phyloP scores from a whole-genome alignment of 805 yeast genomes.

The Starmerella riodocensis region DNA sequence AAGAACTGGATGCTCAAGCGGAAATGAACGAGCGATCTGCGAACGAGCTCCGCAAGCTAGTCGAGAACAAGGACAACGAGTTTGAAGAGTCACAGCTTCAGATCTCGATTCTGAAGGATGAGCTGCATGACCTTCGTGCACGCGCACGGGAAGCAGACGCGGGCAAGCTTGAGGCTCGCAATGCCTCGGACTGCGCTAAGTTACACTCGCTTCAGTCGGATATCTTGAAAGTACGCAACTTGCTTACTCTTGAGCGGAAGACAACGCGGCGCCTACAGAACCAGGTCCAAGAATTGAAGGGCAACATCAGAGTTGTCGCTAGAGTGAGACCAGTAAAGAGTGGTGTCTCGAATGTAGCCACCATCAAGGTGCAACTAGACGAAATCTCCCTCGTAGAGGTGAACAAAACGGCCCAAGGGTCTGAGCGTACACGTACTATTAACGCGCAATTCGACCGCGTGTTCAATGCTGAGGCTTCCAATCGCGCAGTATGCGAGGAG shows the following conservation, averaged over 20 bases:
- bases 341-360: slow-evolving; percentile 11
- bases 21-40: not conserved
- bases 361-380: slow-evolving; percentile 1
- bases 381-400: slow-evolving; percentile 3
- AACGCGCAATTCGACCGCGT: slow-evolving; percentile 55
- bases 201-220: not conserved
- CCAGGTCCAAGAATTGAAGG: slow-evolving; percentile 70
- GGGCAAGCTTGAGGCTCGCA: not conserved
- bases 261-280: slow-evolving; percentile 55
- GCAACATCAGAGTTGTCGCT: slow-evolving; percentile 85
- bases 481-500: slow-evolving; percentile 63
- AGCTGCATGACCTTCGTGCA: not conserved
- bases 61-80: not conserved
- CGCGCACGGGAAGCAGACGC: not conserved
- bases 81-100: not conserved
- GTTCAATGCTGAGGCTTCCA: slow-evolving; percentile 42
- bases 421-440: slow-evolving; percentile 28
- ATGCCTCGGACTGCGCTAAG: not conserved
- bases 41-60: not conserved
- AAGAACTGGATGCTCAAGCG: not conserved
- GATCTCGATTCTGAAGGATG: not conserved
- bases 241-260: slow-evolving; percentile 8
- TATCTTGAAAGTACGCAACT: not conserved
- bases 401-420: slow-evolving; percentile 2
- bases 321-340: slow-evolving; percentile 54